phyloP scores from a whole-genome alignment of 2,329 filamentous ascomycete species.

The Cryoendolithus antarcticus region DNA sequence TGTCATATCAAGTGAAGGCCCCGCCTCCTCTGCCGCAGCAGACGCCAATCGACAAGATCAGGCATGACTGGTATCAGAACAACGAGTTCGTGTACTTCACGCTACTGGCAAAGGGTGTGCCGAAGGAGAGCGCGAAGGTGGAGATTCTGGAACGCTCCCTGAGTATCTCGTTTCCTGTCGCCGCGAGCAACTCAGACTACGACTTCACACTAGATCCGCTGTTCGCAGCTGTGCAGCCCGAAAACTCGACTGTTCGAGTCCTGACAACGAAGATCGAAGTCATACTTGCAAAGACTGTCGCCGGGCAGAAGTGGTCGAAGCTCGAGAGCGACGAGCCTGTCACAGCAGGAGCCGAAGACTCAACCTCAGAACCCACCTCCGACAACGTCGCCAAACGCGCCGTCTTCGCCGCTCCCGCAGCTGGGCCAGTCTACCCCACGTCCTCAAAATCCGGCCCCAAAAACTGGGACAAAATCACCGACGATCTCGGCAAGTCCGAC shows the following conservation, averaged over 20 bases:
- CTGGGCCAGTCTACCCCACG: constrained; percentile 61
- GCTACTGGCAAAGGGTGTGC: constrained; percentile 53
- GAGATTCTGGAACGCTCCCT: constrained; percentile 38
- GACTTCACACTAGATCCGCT: constrained; percentile 55
- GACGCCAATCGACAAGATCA: constrained; percentile 46
- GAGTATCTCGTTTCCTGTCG: constrained; percentile 46
- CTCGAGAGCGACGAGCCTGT: constrained; percentile 38
- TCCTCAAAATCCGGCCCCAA: constrained; percentile 75
- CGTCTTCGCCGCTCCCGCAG: constrained; percentile 7
- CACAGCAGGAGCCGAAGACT: constrained; percentile 8
- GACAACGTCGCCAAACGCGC: constrained; percentile 10
- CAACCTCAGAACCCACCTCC: not conserved
- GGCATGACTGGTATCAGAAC: constrained; percentile 59
- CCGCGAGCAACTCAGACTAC: constrained; percentile 39
- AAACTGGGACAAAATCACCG: constrained; percentile 76
- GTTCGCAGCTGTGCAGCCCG: constrained; percentile 51
- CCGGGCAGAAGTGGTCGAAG: constrained; percentile 55
- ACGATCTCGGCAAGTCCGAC: constrained; percentile 27
- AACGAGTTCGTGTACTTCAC: constrained; percentile 48
- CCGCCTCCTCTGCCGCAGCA: constrained; percentile 25
- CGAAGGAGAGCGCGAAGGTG: constrained; percentile 42
- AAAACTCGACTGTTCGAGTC: constrained; percentile 49
- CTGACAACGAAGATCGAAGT: constrained; percentile 73
- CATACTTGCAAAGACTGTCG: constrained; percentile 51
- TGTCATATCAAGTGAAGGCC: constrained; percentile 20